Percentiles rank a stretch among this genome's conserved stretches.
phyloP scores from a whole-genome alignment of 768 basidiomycete genomes.

The Cyclocybe cylindracea region DNA sequence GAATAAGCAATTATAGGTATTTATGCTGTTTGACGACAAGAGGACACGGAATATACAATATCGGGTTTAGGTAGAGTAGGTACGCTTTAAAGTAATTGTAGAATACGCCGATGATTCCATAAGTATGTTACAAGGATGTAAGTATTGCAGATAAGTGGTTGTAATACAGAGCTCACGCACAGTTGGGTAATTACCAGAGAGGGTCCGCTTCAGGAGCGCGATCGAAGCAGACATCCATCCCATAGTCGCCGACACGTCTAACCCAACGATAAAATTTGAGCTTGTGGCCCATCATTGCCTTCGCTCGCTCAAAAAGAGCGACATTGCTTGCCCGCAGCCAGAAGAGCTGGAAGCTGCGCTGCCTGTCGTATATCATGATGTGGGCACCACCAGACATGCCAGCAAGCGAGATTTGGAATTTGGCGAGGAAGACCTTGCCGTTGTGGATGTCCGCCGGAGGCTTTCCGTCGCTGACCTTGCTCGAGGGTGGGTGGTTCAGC shows the following conservation, averaged over 20 bases:
- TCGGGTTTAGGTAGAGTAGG: too few relatives aligned
- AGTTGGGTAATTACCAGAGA: slow-evolving; percentile 13
- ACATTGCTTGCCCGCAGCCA: slow-evolving; percentile 18
- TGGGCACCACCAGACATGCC: slow-evolving; percentile 7
- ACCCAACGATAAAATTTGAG: slow-evolving; percentile 23
- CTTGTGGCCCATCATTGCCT: slow-evolving; percentile 7
- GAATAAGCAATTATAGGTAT: slow-evolving; percentile 5
- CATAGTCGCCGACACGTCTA: slow-evolving; percentile 10
- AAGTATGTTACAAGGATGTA: too few relatives aligned
- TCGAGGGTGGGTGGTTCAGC: slow-evolving; percentile 5
- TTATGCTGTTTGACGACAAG: not conserved
- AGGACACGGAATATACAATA: not conserved
- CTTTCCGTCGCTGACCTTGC: not conserved
- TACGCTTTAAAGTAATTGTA: too few relatives aligned
- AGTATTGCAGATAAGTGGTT: too few relatives aligned
- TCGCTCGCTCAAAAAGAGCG: slow-evolving; percentile 10
- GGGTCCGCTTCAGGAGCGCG: slow-evolving; percentile 12
- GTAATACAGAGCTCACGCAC: too few relatives aligned
- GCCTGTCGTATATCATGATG: slow-evolving; percentile 42
- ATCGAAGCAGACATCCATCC: slow-evolving; percentile 21
- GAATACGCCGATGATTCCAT: too few relatives aligned
- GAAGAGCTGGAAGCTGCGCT: slow-evolving; percentile 34
- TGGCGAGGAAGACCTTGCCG: slow-evolving; percentile 40
- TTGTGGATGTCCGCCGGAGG: slow-evolving; percentile 32
- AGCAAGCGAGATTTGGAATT: slow-evolving; percentile 34